Evolutionary conservation across 495 filamentous ascomycete species (phyloP), one percentile per base, ranked within the genome.

Genomic region (Articulospora tetracladia): DNA sequence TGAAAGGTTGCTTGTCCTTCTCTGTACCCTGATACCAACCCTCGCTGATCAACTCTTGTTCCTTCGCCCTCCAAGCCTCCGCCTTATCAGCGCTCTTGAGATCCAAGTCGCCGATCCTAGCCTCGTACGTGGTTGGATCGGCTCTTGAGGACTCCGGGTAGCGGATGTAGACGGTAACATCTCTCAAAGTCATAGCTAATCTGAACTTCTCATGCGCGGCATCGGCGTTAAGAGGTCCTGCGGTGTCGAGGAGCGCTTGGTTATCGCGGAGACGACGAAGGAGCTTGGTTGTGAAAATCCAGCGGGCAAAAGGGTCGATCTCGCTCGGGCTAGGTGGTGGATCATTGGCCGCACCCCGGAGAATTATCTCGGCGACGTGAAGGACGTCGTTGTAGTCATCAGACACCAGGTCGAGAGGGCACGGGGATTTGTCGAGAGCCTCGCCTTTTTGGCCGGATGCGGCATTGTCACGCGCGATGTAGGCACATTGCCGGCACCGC

Each of bases 401-500:
- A 1, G 74, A 77, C 1, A 82, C 67, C 28, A 89, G 72, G 62
- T 81, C 79, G 0, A 89, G 70, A 1, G 86, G 84, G 67, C 86
- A 89, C 47, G 81, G 81, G 22, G 44, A 20, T 19, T 15, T 19
- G 8, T 50, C 7, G 0, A 25, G 47, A n/a, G 15, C 15, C 15
- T 59, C 41, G 15, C 22, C 32, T 36, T 53, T 44, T 4, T 49
- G 34, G 6, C 53, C 13, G 2, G 20, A 25, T 49, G 55, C 51
- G 11, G 72, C 68, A 44, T 72, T 60, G 27, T 20, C 24, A 51
- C 48, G 34, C 13, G 72, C 63, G 26, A 78, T 77, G 20, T 91
- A 70, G 1, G 94, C 94, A 70, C 94, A 98, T 1, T 89, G 96
- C 4, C 94, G 86, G 72, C 94, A 98, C 24, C 92, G 78, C 22